Percentiles rank a stretch among this genome's conserved stretches.
Conservation (phyloP, 2,329 filamentous ascomycete species). For the Microsporum audouinii region DNA sequence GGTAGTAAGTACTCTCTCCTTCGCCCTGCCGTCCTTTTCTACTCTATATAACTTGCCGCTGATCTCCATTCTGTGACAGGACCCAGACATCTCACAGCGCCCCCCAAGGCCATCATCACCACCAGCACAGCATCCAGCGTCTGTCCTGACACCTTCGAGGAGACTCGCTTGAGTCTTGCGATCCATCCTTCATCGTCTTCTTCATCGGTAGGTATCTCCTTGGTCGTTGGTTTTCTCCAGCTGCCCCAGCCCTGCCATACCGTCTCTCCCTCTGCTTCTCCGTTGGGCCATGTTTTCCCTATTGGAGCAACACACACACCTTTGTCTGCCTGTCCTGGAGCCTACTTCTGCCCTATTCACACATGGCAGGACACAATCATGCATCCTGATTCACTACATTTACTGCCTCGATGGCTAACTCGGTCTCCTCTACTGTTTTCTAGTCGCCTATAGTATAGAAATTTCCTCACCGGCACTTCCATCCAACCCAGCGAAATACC, state of each 20-base stretch:
- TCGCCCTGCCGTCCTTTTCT: not conserved
- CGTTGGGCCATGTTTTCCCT: not conserved
- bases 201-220: constrained; percentile 10
- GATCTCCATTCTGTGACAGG: constrained; percentile 3
- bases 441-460: not conserved
- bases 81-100: constrained; percentile 3
- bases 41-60: not conserved
- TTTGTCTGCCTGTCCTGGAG: not conserved
- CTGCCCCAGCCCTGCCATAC: not conserved
- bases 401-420: not conserved
- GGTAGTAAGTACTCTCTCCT: not conserved
- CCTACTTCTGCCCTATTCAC: not conserved
- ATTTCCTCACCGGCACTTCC: not conserved
- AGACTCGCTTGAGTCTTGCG: constrained; percentile 8
- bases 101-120: constrained; percentile 2
- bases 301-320: not conserved
- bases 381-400: not conserved
- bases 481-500: not conserved
- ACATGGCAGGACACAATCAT: not conserved
- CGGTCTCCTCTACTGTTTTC: not conserved
- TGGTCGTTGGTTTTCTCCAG: not conserved
- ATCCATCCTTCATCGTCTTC: constrained; percentile 3
- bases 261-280: not conserved
- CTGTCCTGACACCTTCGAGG: not conserved
- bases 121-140: constrained; percentile 9